A percentile compares a stretch with the other conserved stretches of the same genome.
Conservation (phyloP, 805 yeast species). For the Saturnispora ahearnii region DNA sequence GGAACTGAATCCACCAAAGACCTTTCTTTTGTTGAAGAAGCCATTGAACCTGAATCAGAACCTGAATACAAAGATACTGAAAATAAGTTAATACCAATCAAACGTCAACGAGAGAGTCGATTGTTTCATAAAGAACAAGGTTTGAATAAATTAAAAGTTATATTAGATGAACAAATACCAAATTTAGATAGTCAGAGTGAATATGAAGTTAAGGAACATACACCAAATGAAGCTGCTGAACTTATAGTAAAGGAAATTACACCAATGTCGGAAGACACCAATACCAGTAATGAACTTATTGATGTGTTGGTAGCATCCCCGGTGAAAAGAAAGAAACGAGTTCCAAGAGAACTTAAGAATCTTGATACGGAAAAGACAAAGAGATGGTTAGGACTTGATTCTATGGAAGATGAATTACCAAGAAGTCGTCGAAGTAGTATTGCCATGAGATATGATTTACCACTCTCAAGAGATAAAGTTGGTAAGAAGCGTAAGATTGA, state of each 20-base stretch:
- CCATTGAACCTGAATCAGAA: constrained; percentile 9
- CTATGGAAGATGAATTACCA: constrained; percentile 19
- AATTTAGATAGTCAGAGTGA: background rate
- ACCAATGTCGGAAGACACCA: background rate
- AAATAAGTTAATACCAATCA: constrained; percentile 9
- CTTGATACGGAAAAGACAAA: constrained; percentile 24
- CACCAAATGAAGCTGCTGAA: constrained; percentile 3
- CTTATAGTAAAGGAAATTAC: background rate
- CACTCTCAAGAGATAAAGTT: constrained; percentile 36
- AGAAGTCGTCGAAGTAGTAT: constrained; percentile 41
- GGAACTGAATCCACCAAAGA: background rate
- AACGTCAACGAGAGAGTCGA: constrained; percentile 6
- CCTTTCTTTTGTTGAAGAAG: constrained; percentile 9
- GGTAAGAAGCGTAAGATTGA: constrained; percentile 1
- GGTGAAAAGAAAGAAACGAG: constrained; percentile 14
- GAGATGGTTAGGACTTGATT: constrained; percentile 12
- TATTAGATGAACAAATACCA: background rate
- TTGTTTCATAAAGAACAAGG: constrained; percentile 7
- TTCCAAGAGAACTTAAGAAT: constrained; percentile 32
- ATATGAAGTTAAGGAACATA: background rate
- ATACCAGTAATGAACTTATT: background rate
- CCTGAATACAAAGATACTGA: constrained; percentile 20
- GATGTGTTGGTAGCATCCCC: constrained; percentile 1
- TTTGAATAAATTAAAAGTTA: constrained; percentile 7
- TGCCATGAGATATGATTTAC: constrained; percentile 62